Percentiles rank a stretch among this genome's conserved stretches.
These are phyloP conservation scores for Malassezia vespertilionis DNA, from an alignment of 1,284 basidiomycete species.

Conservation along the genomic window DNA sequence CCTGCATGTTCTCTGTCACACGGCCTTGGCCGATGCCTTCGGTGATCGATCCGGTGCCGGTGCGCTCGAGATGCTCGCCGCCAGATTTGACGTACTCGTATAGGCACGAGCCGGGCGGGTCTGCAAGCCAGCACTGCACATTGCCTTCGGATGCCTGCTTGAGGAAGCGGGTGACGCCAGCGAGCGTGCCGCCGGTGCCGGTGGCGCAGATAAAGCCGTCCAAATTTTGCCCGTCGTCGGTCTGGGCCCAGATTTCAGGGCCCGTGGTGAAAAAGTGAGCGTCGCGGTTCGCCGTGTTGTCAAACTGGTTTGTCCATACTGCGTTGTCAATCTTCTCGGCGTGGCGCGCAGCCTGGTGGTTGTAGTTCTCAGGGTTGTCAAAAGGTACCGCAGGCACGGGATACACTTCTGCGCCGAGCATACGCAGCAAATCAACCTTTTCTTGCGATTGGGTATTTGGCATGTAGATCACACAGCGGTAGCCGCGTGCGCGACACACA, in stretches of 20 bases:
- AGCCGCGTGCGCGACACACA: constrained; percentile 81
- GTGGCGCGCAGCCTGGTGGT: constrained; percentile 87
- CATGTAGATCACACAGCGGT: constrained; percentile 99
- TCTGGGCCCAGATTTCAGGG: constrained; percentile 94
- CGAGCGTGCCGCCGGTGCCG: constrained; percentile 89
- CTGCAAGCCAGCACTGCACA: constrained; percentile 84
- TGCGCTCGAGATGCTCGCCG: constrained; percentile 61
- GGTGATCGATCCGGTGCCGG: constrained; percentile 80
- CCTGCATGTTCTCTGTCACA: constrained; percentile 83
- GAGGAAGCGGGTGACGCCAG: constrained; percentile 72
- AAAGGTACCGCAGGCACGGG: constrained; percentile 93
- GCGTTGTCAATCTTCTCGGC: constrained; percentile 75
- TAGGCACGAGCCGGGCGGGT: constrained; percentile 88
- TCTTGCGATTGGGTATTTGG: constrained; percentile 86
- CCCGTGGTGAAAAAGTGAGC: constrained; percentile 85
- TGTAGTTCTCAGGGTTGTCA: constrained; percentile 93
- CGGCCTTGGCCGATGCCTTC: constrained; percentile 98
- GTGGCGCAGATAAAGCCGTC: constrained; percentile 89
- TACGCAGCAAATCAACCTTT: constrained; percentile 89
- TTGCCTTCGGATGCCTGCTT: constrained; percentile 71
- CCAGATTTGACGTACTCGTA: constrained; percentile 74
- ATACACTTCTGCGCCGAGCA: constrained; percentile 91
- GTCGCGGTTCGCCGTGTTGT: constrained; percentile 76
- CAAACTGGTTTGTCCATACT: constrained; percentile 99
- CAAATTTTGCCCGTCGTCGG: constrained; percentile 56